Percentiles rank a stretch among this genome's conserved stretches.
These are phyloP conservation scores for Typha latifolia DNA, from an alignment of 176 grass and related monocot genomes.

Conservation along the genomic window DNA sequence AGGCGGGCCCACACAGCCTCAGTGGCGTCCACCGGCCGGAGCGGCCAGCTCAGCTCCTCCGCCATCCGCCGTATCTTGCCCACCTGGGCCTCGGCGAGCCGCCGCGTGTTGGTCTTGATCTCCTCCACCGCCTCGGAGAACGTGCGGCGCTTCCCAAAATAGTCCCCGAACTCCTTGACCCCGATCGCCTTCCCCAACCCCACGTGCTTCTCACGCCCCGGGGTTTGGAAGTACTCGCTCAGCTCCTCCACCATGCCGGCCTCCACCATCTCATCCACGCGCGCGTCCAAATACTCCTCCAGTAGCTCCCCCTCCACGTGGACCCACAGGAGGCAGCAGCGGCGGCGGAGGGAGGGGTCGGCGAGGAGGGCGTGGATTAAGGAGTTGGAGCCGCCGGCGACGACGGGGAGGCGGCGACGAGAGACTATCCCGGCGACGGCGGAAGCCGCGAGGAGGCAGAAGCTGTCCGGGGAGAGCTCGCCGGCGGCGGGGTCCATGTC, in stretches of 20 bases:
- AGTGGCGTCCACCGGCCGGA: constrained; percentile 51
- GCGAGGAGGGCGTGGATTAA: constrained; percentile 62
- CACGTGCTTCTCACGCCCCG: constrained; percentile 20
- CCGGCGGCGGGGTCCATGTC: constrained; percentile 37
- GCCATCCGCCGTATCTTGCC: constrained; percentile 54
- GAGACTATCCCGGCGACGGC: constrained; percentile 14
- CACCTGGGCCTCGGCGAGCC: constrained; percentile 49
- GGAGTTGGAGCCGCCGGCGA: constrained; percentile 75
- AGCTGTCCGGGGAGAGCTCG: constrained; percentile 22
- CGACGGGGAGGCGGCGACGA: constrained; percentile 24
- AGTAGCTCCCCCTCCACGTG: constrained; percentile 43
- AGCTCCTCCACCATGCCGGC: constrained; percentile 69
- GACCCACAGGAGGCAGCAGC: constrained; percentile 72
- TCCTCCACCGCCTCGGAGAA: constrained; percentile 35
- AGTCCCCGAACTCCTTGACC: constrained; percentile 52
- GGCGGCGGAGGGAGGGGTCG: constrained; percentile 14
- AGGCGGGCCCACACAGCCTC: constrained; percentile 32
- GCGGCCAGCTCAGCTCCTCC: constrained; percentile 40
- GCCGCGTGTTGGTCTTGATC: constrained; percentile 54
- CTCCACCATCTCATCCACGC: constrained; percentile 66
- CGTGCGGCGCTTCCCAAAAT: constrained; percentile 12
- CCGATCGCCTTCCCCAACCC: constrained; percentile 72
- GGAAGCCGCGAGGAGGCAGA: constrained; percentile 29
- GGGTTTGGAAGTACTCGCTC: constrained; percentile 34
- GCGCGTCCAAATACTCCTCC: constrained; percentile 44